Evolutionary conservation across 2,329 filamentous ascomycete species (phyloP).

Genomic region (Lachnellula hyalina): DNA sequence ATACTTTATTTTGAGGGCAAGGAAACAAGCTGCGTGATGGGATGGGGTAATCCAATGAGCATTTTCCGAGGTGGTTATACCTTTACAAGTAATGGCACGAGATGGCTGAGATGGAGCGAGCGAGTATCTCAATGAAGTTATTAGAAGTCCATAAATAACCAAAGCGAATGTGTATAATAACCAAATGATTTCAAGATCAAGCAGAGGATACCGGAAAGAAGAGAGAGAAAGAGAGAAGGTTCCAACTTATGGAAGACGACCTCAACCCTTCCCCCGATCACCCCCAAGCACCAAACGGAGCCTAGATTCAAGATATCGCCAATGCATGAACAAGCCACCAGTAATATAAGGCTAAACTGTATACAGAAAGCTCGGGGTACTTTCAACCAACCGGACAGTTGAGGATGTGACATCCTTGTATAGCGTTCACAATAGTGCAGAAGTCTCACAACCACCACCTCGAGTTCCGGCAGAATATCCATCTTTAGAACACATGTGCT

Average conservation of each 20-base stretch:
- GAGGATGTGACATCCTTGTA: neutral
- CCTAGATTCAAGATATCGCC: slow-evolving; percentile 12
- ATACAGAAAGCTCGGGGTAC: slow-evolving; percentile 2
- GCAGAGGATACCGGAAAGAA: neutral
- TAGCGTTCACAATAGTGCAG: slow-evolving; percentile 5
- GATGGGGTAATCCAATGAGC: neutral
- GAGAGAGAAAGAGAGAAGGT: slow-evolving; percentile 3
- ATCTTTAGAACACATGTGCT: neutral
- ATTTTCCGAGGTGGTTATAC: slow-evolving; percentile 3
- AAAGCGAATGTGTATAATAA: slow-evolving; percentile 7
- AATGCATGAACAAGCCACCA: slow-evolving; percentile 5
- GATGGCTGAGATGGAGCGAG: slow-evolving; percentile 11
- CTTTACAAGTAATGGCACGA: slow-evolving; percentile 5
- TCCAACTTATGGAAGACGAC: slow-evolving; percentile 5
- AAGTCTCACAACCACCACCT: slow-evolving; percentile 3
- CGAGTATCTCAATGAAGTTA: slow-evolving; percentile 11
- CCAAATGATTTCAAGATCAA: neutral
- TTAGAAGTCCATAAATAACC: slow-evolving; percentile 2
- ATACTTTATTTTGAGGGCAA: neutral
- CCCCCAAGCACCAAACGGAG: slow-evolving; percentile 14
- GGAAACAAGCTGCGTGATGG: neutral
- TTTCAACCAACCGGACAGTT: slow-evolving; percentile 14
- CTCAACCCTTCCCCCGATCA: slow-evolving; percentile 3
- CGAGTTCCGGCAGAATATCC: neutral
- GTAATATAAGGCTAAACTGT: slow-evolving; percentile 6